phyloP scores from a whole-genome alignment of 2,329 filamentous ascomycete genomes.

The Fusarium sp. region DNA sequence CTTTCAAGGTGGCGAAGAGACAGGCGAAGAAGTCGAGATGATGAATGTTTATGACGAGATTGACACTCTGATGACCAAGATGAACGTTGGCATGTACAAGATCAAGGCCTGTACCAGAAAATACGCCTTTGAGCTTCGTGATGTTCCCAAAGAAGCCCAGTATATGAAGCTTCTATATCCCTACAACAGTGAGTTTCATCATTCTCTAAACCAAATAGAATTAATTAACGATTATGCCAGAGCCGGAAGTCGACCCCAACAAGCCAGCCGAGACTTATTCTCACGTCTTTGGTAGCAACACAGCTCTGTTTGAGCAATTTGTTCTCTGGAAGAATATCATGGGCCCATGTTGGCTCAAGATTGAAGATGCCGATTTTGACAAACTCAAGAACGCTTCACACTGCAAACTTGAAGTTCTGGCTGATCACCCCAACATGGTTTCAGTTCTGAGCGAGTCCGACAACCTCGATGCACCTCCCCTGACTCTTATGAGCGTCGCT shows the following conservation, averaged over 20 bases:
- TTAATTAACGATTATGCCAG: conserved; percentile 49
- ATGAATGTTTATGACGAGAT: conserved; percentile 91
- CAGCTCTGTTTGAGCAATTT: conserved; percentile 95
- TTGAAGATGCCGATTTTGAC: conserved; percentile 85
- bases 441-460: conserved; percentile 80
- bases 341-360: conserved; percentile 97
- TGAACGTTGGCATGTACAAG: conserved; percentile 90
- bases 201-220: neutral
- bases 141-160: conserved; percentile 86
- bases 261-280: conserved; percentile 89
- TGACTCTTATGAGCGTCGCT: conserved; percentile 96
- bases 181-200: conserved; percentile 72
- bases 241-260: conserved; percentile 75
- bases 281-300: conserved; percentile 92
- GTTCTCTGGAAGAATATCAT: conserved; percentile 99
- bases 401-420: conserved; percentile 93
- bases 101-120: conserved; percentile 91
- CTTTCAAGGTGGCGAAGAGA: conserved; percentile 70
- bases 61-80: conserved; percentile 85
- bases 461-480: conserved; percentile 81
- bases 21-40: conserved; percentile 84
- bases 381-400: conserved; percentile 92
- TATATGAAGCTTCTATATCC: conserved; percentile 98
- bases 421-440: conserved; percentile 81
- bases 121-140: conserved; percentile 93